Evolutionary conservation across 2,329 filamentous ascomycete species (phyloP).

Genomic region (Diaporthe citrichinensis): DNA sequence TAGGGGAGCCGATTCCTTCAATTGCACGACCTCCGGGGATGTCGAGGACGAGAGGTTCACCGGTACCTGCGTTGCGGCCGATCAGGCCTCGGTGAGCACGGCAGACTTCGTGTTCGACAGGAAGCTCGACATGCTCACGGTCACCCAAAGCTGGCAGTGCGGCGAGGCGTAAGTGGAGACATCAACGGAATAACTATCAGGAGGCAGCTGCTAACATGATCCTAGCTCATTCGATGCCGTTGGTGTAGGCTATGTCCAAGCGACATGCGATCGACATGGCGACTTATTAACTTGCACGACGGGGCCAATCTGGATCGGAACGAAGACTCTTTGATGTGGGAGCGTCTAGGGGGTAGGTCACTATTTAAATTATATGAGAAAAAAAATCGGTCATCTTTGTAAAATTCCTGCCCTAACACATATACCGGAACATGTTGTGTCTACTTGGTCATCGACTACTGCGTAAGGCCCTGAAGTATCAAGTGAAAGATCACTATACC

Average conservation of each 20-base stretch:
- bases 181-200: no score
- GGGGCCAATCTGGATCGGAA: constrained; percentile 15
- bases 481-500: no score
- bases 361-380: no score
- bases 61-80: neutral
- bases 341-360: no score
- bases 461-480: no score
- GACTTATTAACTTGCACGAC: neutral
- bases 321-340: neutral
- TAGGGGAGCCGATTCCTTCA: neutral
- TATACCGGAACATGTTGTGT: neutral
- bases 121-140: constrained; percentile 16
- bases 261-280: constrained; percentile 9
- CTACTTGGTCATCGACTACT: no score
- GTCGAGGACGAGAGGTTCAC: neutral
- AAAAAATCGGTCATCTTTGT: no score
- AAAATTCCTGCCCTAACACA: no score
- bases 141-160: constrained; percentile 8
- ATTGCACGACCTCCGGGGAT: neutral
- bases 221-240: neutral
- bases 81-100: neutral
- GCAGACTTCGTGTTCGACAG: constrained; percentile 7
- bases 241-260: constrained; percentile 13
- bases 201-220: neutral
- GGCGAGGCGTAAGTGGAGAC: neutral